Evolutionary conservation across 2,329 filamentous ascomycete genomes (phyloP), one percentile per base, ranked within the genome.

Genomic region (Pseudogymnoascus sp.): DNA sequence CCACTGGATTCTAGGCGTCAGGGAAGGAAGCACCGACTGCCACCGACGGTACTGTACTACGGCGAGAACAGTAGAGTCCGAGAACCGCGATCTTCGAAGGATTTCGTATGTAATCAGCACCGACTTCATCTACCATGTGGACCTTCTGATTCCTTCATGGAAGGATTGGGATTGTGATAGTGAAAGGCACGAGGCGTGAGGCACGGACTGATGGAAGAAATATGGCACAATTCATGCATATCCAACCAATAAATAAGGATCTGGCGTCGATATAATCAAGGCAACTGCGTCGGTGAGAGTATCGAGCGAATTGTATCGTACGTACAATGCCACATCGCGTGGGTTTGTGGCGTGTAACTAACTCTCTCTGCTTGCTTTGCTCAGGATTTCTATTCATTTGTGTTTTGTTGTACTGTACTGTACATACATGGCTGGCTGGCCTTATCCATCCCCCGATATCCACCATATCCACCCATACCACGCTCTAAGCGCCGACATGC

Each of bases 401-500:
- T 53, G 26, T 31, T 31, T 11, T 53, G 26, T 31, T 28, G 47
- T 53, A 33, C 23, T 31, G 13, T 53, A n/a, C n/a, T n/a, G n/a
- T n/a, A n/a, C n/a, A n/a, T n/a, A 31, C 26, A 53, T 31, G 26
- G n/a, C n/a, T n/a, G 26, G 26, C 26, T 11, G 26, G 26, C 47
- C 47, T 53, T 53, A 31, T 53, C 26, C 47, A 28, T 42, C n/a
- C n/a, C n/a, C n/a, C n/a, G n/a, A n/a, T n/a, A n/a, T n/a, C 38
- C 23, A 50, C 42, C 19, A 47, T 47, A 50, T 28, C 44, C 44
- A 50, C 23, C 23, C 42, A 44, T 15, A 19, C 28, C 33, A n/a
- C 17, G 28, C 42, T 64, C 36, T 65, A 65, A 64, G 64, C 64
- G 64, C 64, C 63, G 64, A 61, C 31, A 62, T 36, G 28, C 64